Evolutionary conservation across 2,329 filamentous ascomycete genomes (phyloP).

Genomic region (Dryadomyces quercus-mongolicae): DNA sequence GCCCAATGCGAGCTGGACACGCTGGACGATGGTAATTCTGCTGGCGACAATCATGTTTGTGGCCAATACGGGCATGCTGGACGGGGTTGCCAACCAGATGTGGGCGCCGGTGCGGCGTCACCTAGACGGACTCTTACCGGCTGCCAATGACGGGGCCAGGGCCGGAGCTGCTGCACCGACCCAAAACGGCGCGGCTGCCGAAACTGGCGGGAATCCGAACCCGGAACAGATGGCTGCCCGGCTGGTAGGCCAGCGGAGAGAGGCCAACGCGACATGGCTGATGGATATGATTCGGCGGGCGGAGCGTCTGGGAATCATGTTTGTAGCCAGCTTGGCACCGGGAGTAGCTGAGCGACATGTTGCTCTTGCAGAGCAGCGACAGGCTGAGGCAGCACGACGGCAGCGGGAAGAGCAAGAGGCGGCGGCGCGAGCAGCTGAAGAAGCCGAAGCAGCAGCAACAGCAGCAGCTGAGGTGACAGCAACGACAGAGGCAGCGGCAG

Average conservation of each 20-base stretch:
- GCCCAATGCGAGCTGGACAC: constrained; percentile 43
- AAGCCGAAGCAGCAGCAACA: constrained; percentile 21
- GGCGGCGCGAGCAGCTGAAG: constrained; percentile 28
- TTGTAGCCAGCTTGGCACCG: constrained; percentile 53
- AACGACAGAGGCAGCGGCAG: constrained; percentile 12
- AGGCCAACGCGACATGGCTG: constrained; percentile 35
- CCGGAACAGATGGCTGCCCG: constrained; percentile 42
- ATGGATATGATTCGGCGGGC: constrained; percentile 37
- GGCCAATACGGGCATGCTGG: constrained; percentile 46
- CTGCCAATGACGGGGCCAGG: constrained; percentile 19
- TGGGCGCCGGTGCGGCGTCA: constrained; percentile 47
- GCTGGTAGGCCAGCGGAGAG: constrained; percentile 34
- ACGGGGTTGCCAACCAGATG: constrained; percentile 39
- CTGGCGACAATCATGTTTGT: constrained; percentile 44
- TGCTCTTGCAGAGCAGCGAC: constrained; percentile 36
- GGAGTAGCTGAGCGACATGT: constrained; percentile 56
- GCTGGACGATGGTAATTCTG: constrained; percentile 42
- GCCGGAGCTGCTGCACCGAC: background rate
- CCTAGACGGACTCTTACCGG: constrained; percentile 46
- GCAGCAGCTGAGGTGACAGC: constrained; percentile 12
- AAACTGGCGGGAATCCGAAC: too few relatives aligned
- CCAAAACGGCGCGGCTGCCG: background rate
- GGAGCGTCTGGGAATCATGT: constrained; percentile 49
- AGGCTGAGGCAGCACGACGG: background rate
- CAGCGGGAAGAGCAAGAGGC: constrained; percentile 28